phyloP scores from a whole-genome alignment of 1,139 yeast species.

The Suhomyces anneliseae region DNA sequence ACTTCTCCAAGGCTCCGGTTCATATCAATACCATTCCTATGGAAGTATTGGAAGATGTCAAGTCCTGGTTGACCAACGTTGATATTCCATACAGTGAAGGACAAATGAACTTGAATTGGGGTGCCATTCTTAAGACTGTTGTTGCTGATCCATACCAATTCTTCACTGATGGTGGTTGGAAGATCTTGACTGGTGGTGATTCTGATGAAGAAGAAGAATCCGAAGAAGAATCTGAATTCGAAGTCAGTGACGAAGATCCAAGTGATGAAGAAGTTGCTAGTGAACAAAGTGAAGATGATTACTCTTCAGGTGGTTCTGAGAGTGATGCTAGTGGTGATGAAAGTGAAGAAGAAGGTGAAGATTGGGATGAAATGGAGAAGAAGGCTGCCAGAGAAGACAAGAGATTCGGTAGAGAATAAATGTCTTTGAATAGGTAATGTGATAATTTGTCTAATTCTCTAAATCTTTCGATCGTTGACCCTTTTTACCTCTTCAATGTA shows the following conservation, averaged over 20 bases:
- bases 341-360: slow-evolving; percentile 58
- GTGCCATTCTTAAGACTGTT: slow-evolving; percentile 91
- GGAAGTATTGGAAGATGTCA: slow-evolving; percentile 87
- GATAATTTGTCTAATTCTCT: too few species aligned
- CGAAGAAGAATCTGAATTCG: slow-evolving; percentile 62
- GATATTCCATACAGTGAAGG: slow-evolving; percentile 95
- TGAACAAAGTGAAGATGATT: slow-evolving; percentile 47
- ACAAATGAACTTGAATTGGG: slow-evolving; percentile 94
- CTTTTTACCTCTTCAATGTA: too few species aligned
- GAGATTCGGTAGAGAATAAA: slow-evolving; percentile 28
- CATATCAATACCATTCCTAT: slow-evolving; percentile 95
- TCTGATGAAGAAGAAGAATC: slow-evolving; percentile 64
- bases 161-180: slow-evolving; percentile 95
- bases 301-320: slow-evolving; percentile 30
- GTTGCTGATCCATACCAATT: slow-evolving; percentile 92
- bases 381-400: slow-evolving; percentile 59
- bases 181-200: slow-evolving; percentile 74
- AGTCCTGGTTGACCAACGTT: slow-evolving; percentile 94
- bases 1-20: slow-evolving; percentile 80
- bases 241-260: slow-evolving; percentile 66
- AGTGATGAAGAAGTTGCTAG: slow-evolving; percentile 71
- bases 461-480: too few species aligned
- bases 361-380: slow-evolving; percentile 73
- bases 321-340: slow-evolving; percentile 48
- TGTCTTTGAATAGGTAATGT: neutral